A percentile compares a stretch with the other conserved stretches of the same genome.
These are phyloP conservation scores for Oryza coarctata DNA, from an alignment of 176 grass and related monocot genomes.

Conservation along the genomic window DNA sequence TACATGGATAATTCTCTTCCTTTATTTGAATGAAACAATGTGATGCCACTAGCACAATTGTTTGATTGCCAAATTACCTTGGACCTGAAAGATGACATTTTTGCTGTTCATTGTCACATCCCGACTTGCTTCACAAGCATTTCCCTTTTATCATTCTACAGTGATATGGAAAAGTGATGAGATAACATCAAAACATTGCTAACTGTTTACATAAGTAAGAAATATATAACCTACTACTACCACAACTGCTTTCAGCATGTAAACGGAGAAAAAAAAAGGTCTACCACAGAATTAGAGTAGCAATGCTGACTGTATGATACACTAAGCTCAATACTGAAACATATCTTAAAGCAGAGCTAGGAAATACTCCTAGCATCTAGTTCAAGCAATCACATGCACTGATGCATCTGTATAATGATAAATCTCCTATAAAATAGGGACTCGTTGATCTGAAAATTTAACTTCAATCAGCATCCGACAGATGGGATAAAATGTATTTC, in stretches of 20 bases:
- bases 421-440: no score
- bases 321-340: background rate
- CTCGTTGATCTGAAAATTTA: no score
- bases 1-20: background rate
- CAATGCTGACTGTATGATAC: background rate
- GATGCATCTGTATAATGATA: no score
- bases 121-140: conserved; percentile 90
- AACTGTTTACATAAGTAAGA: background rate
- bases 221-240: background rate
- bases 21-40: background rate
- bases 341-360: background rate
- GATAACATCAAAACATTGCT: background rate
- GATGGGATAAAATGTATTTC: no score
- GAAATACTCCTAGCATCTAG: background rate
- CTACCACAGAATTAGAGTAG: background rate
- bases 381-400: background rate
- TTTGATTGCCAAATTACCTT: conserved; percentile 54
- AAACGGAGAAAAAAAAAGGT: background rate
- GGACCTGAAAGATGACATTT: conserved; percentile 98
- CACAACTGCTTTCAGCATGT: conserved; percentile 5
- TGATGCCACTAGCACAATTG: background rate
- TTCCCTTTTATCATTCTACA: conserved; percentile 98
- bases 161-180: conserved; percentile 5
- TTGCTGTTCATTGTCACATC: conserved; percentile 98
- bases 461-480: no score